Base-by-base conservation (phyloP, 2,329 filamentous ascomycete genomes). In the Hypoxylon sp. region DNA sequence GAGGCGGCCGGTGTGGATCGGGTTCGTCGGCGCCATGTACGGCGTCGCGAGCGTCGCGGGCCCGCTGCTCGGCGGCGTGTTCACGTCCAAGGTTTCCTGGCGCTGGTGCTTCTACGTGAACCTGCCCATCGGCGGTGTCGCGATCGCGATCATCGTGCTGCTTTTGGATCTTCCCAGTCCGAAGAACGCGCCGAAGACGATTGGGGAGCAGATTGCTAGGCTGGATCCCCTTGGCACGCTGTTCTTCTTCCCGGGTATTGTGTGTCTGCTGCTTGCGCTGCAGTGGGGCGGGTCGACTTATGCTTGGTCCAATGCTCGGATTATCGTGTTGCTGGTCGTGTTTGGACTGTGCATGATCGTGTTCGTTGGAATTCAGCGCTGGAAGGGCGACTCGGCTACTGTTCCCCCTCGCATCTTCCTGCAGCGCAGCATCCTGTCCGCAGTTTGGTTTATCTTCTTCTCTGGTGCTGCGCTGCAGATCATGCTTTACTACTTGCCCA, bases 261-360 rank as follows among this genome's bases (percentile, higher is more conserved):
- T 34, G 15, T 75, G 70, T 43, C 66, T 77, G 3, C 57, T 77
- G 0, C 62, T 78, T 7, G 75, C 73, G 5, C 62, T 78, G 4
- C 69, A 74, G 38, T 78, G 73, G 73, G 70, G 70, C 34, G 71
- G 69, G 4, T 62, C 59, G 12, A 63, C 53, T n/a, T 55, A 59
- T 5, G 29, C 63, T 0, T 73, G 70, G 70, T 51, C 16, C 11
- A 13, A 49, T 11, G 15, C 29, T 0, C 38, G 17, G 20, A 21
- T 30, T n/a, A 53, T 59, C 7, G 59, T 44, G 2, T 31, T 55
- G 0, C 44, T 61, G 7, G 35, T 59, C 9, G 29, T 38, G 1
- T 50, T 48, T 8, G 56, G 35, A 1, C 1, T 46, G 0, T 6
- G 57, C 3, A 13, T 29, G 0, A 2, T 57, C 0, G 26, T 25